Conservation (phyloP, 169 alveolate genomes). For the Babesia bigemina region DNA sequence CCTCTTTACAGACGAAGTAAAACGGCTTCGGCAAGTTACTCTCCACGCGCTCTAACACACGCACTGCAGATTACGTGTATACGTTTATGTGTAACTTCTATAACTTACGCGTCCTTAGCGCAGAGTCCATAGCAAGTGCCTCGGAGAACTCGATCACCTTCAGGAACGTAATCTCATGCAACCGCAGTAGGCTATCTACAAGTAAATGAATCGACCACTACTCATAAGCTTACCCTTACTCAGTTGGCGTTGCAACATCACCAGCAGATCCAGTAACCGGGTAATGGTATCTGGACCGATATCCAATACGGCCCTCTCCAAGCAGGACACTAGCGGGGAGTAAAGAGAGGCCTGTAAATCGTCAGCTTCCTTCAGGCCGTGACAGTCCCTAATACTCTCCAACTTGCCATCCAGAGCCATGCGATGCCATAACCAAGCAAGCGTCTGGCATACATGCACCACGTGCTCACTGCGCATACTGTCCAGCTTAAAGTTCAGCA, state of each 20-base stretch:
- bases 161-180: slow-evolving; percentile 19
- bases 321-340: slow-evolving; percentile 4
- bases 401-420: neutral
- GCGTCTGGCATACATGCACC: slow-evolving; percentile 6
- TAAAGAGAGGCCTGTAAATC: neutral
- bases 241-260: slow-evolving; percentile 1
- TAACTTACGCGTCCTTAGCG: neutral
- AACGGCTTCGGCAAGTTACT: slow-evolving; percentile 8
- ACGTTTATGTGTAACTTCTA: neutral
- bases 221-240: neutral
- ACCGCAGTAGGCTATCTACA: neutral
- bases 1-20: slow-evolving; percentile 8
- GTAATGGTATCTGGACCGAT: neutral
- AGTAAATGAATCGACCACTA: neutral
- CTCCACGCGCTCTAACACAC: slow-evolving; percentile 7
- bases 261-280: slow-evolving; percentile 7
- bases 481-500: slow-evolving; percentile 5
- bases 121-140: neutral
- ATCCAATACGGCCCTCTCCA: slow-evolving; percentile 17
- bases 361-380: neutral
- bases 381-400: neutral
- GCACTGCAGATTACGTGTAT: neutral
- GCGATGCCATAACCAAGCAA: slow-evolving; percentile 23
- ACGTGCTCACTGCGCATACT: slow-evolving; percentile 1
- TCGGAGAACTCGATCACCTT: slow-evolving; percentile 11